Conservation (phyloP, 2,329 filamentous ascomycete genomes). For the Pseudocercospora pini-densiflorae region DNA sequence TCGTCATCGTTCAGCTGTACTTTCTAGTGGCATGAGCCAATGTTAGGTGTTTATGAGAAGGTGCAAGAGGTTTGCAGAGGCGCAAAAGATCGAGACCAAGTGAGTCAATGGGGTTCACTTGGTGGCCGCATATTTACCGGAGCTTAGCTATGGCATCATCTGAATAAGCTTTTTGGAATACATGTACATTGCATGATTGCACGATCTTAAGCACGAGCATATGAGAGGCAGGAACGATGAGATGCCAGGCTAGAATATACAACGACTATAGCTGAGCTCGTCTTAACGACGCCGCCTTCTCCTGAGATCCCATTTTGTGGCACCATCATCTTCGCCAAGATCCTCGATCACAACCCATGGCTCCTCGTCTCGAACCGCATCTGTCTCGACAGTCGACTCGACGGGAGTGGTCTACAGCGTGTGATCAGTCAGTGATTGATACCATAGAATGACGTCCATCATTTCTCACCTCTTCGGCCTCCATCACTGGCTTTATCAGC, state of each 20-base stretch:
- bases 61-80: neutral
- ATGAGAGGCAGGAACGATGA: neutral
- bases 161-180: neutral
- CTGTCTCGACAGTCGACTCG: neutral
- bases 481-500: constrained; percentile 16
- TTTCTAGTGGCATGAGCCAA: constrained; percentile 15
- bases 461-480: neutral
- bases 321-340: constrained; percentile 12
- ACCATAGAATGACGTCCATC: neutral
- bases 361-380: constrained; percentile 9
- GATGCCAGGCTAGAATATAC: neutral
- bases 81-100: neutral
- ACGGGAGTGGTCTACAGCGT: neutral
- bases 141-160: constrained; percentile 8
- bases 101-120: constrained; percentile 7
- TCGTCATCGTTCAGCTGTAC: constrained; percentile 29
- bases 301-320: constrained; percentile 24
- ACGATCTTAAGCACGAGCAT: neutral
- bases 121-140: constrained; percentile 3
- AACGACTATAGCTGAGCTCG: neutral
- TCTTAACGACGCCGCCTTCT: constrained; percentile 24
- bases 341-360: constrained; percentile 20
- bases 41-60: neutral
- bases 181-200: neutral
- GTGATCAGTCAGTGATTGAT: neutral